Evolutionary conservation across 1,284 basidiomycete genomes (phyloP).

Genomic region (Trametes polyzona): DNA sequence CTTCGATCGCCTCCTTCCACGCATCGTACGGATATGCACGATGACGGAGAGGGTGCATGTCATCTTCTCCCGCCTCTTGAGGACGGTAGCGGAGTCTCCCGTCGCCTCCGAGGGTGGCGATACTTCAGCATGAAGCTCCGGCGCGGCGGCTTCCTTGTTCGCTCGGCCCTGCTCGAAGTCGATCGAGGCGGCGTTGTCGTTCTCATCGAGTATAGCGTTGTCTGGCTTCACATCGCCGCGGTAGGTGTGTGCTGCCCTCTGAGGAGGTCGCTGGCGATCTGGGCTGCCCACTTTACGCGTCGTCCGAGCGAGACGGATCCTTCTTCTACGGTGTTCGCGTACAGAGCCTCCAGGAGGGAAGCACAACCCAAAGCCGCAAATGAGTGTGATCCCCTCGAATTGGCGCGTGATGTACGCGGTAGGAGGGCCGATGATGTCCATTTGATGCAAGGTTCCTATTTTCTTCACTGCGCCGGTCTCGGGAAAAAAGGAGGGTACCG

Average conservation of each 20-base stretch:
- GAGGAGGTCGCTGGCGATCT: not conserved
- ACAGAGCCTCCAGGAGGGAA: not conserved
- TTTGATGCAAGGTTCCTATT: not conserved
- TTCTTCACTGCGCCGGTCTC: no score
- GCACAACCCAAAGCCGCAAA: not conserved
- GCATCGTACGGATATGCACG: conserved; percentile 1
- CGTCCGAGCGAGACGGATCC: not conserved
- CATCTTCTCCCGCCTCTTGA: not conserved
- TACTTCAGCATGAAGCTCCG: conserved; percentile 5
- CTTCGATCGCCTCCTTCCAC: conserved; percentile 8
- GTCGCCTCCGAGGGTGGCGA: not conserved
- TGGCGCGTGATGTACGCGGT: not conserved
- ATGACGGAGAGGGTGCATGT: not conserved
- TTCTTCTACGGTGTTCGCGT: not conserved
- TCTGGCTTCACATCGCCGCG: conserved; percentile 13
- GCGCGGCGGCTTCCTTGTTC: conserved; percentile 6
- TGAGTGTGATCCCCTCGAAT: not conserved
- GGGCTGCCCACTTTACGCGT: not conserved
- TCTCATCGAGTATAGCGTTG: conserved; percentile 12
- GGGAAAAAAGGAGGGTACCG: no score
- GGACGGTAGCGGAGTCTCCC: not conserved
- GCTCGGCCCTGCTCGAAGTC: conserved; percentile 14
- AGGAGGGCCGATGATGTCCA: not conserved
- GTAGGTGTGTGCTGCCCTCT: conserved; percentile 6
- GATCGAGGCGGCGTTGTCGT: conserved; percentile 6